These are phyloP conservation scores for Aspergillus conjunctus DNA, from an alignment of 495 filamentous ascomycete genomes.

Conservation along the genomic window DNA sequence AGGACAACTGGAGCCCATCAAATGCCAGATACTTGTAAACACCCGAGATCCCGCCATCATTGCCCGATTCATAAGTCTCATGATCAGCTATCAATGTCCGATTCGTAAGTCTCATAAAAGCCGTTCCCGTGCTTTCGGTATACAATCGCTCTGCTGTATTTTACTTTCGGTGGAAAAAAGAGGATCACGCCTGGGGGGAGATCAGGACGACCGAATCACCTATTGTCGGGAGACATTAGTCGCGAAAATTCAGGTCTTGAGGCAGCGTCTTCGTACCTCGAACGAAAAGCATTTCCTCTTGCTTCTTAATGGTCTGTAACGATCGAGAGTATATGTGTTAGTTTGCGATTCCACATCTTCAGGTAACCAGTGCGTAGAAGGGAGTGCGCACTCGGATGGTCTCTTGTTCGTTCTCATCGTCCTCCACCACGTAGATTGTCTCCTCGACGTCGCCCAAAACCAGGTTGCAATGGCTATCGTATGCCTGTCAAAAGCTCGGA, in stretches of 20 bases:
- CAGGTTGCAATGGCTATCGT: slow-evolving; percentile 98
- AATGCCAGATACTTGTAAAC: neutral
- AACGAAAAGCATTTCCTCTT: slow-evolving; percentile 99
- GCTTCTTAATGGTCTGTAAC: slow-evolving; percentile 83
- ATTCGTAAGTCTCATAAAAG: slow-evolving; percentile 16
- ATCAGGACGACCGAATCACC: slow-evolving; percentile 97
- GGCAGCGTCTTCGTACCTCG: slow-evolving; percentile 63
- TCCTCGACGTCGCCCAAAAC: slow-evolving; percentile 96
- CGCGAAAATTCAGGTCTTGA: neutral
- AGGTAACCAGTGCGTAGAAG: neutral
- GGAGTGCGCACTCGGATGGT: slow-evolving; percentile 56
- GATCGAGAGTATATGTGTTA: slow-evolving; percentile 16
- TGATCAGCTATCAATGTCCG: too few species aligned
- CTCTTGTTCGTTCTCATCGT: slow-evolving; percentile 84
- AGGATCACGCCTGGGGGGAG: slow-evolving; percentile 65
- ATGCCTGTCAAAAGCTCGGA: slow-evolving; percentile 64
- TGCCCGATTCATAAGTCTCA: slow-evolving; percentile 33
- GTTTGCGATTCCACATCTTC: slow-evolving; percentile 4
- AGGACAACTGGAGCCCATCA: slow-evolving; percentile 5
- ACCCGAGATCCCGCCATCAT: slow-evolving; percentile 3
- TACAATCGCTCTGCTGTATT: slow-evolving; percentile 14
- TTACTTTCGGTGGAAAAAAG: neutral
- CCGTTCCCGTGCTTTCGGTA: neutral
- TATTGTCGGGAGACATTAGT: slow-evolving; percentile 35
- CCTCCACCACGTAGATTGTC: slow-evolving; percentile 86